Conservation (phyloP, 2,329 filamentous ascomycete species). For the Colletotrichum lindemuthianum region DNA sequence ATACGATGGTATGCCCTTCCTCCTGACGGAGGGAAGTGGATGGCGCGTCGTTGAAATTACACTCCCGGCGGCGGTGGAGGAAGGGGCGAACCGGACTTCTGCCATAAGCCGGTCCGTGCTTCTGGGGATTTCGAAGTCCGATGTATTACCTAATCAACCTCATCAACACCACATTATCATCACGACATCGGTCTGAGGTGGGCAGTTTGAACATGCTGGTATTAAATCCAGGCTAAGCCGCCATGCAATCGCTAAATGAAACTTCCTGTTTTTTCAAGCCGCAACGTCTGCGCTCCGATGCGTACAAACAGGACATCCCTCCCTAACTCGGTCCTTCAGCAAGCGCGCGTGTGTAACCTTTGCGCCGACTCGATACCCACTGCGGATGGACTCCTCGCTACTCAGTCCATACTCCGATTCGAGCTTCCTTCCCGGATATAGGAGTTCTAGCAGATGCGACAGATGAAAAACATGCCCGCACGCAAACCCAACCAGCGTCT, state of each 20-base stretch:
- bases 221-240: constrained; percentile 16
- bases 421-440: constrained; percentile 56
- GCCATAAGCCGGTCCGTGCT: too few relatives aligned
- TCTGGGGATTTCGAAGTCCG: too few relatives aligned
- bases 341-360: constrained; percentile 90
- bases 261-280: background rate
- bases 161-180: too few relatives aligned
- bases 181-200: too few relatives aligned
- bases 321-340: constrained; percentile 74
- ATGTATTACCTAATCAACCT: too few relatives aligned
- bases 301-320: constrained; percentile 71
- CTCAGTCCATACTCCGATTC: constrained; percentile 59
- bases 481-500: constrained; percentile 81
- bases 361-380: constrained; percentile 76
- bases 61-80: too few relatives aligned
- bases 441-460: constrained; percentile 70
- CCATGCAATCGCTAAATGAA: constrained; percentile 14
- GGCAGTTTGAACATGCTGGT: too few relatives aligned
- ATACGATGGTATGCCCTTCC: background rate
- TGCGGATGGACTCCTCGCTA: constrained; percentile 52
- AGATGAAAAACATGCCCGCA: constrained; percentile 87
- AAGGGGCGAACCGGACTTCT: background rate
- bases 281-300: constrained; percentile 14
- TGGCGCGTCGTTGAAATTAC: too few relatives aligned
- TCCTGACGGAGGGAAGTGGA: background rate